These are phyloP conservation scores for Austroboletus novae-zelandiae DNA, from an alignment of 1,284 basidiomycete genomes.

Conservation along the genomic window DNA sequence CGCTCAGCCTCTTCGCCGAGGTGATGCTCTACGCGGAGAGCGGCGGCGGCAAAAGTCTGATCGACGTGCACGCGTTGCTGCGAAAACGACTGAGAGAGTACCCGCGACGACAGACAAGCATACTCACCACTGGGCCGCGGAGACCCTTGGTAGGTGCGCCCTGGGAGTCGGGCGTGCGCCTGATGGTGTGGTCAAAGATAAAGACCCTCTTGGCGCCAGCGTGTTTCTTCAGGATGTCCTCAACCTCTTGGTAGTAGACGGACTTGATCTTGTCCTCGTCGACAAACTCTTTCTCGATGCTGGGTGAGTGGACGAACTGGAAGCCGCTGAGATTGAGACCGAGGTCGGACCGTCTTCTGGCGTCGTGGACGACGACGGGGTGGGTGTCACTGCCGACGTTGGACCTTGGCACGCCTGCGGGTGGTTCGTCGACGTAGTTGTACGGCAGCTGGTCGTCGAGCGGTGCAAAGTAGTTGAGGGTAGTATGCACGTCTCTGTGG, in stretches of 20 bases:
- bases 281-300: conserved; percentile 40
- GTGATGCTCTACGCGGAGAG: conserved; percentile 40
- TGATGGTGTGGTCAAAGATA: conserved; percentile 48
- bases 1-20: conserved; percentile 39
- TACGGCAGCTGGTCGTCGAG: conserved; percentile 25
- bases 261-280: conserved; percentile 39
- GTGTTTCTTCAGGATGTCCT: conserved; percentile 41
- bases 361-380: conserved; percentile 27
- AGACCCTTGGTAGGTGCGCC: conserved; percentile 2
- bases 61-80: conserved; percentile 41
- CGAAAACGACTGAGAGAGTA: neutral
- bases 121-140: conserved; percentile 36
- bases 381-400: conserved; percentile 30
- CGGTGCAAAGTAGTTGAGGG: conserved; percentile 30
- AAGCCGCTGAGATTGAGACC: conserved; percentile 44
- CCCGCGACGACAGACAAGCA: neutral
- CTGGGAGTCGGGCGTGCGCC: conserved; percentile 25
- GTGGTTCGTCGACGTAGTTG: conserved; percentile 26
- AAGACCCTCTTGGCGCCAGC: conserved; percentile 41
- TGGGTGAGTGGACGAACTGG: conserved; percentile 35
- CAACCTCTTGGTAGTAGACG: conserved; percentile 40
- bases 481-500: conserved; percentile 28
- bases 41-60: conserved; percentile 41
- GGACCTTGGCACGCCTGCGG: conserved; percentile 19
- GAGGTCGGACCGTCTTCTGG: conserved; percentile 36